phyloP scores from a whole-genome alignment of 2,329 filamentous ascomycete species.

The Ciborinia camelliae region DNA sequence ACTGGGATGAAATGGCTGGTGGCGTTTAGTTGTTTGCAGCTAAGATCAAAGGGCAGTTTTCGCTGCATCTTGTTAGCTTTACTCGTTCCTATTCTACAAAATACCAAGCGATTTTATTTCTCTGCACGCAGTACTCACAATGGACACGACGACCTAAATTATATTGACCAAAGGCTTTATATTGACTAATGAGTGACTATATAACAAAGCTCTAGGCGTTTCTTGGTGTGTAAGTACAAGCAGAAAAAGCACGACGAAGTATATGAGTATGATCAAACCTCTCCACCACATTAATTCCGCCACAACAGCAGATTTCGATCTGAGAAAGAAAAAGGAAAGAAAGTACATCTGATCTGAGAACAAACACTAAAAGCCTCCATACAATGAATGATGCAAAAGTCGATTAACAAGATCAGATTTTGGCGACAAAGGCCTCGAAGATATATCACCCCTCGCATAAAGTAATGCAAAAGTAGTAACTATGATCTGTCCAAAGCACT shows the following conservation, averaged over 20 bases:
- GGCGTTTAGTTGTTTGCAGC: neutral
- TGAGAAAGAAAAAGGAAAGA: conserved; percentile 22
- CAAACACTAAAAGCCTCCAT: conserved; percentile 31
- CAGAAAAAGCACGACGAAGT: conserved; percentile 31
- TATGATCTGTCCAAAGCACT: conserved; percentile 60
- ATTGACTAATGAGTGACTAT: conserved; percentile 38
- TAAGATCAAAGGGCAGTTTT: neutral
- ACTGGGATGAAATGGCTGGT: neutral
- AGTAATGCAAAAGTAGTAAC: conserved; percentile 53
- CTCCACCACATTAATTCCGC: conserved; percentile 29
- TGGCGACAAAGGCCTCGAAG: conserved; percentile 26
- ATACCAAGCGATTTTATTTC: neutral
- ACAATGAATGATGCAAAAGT: conserved; percentile 29
- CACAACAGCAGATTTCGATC: conserved; percentile 24
- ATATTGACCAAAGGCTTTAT: conserved; percentile 24
- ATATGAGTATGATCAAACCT: conserved; percentile 31
- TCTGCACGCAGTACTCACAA: neutral
- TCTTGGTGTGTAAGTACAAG: conserved; percentile 28
- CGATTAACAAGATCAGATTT: conserved; percentile 29
- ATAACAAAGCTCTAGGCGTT: conserved; percentile 35
- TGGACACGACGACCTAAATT: neutral
- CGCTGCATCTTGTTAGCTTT: neutral
- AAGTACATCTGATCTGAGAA: conserved; percentile 23
- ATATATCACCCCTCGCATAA: conserved; percentile 28
- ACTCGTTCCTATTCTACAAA: neutral